Base-by-base conservation (phyloP, 257 asterid species). In the Lavandula angustifolia region DNA sequence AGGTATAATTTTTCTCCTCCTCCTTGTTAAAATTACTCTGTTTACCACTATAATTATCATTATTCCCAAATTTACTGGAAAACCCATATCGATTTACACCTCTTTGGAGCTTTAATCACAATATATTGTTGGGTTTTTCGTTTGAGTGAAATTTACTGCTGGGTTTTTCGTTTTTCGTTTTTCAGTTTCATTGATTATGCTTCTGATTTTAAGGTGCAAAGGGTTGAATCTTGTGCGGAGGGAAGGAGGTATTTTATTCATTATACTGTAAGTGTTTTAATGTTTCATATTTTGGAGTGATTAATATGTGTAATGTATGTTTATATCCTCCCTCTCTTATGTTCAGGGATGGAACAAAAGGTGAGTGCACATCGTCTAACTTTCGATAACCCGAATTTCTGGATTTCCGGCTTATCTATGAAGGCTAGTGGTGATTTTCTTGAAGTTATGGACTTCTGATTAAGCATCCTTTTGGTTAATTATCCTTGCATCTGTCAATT, bases 311-410 rank as follows among this genome's bases (percentile, higher is more conserved):
- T 54, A 17, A 2, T n/a, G 27, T 53, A 67, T 53, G 8, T 60
- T 49, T 16, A 32, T 66, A 18, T 38, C 3, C 42, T 62, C 40
- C 16, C 32, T 62, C 29, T 62, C 49, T 32, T 62, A 12, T 66
- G 31, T 81, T 82, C 91, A 85, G 98, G 98, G 98, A 17, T 85
- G 98, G 95, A 91, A 73, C 50, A 82, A 86, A 78, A 75, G 50
- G 98, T 87, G 81, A 84, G 86, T 79, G 59, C 69, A 40, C 67
- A 12, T 46, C 71, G 13, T 66, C 72, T 65, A 53, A 61, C 41
- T 57, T 60, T 34, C 17, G 62, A 54, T 64, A 48, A 41, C 73
- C 18, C 60, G 52, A 53, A 34, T 60, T 18, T 33, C 41, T 38
- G 44, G 12, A 44, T 43, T 41, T 52, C 46, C 29, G 48, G 60